Percentiles rank a stretch among this genome's conserved stretches.
These are phyloP conservation scores for Boletus subcaerulescens DNA, from an alignment of 768 basidiomycete species.

Conservation along the genomic window DNA sequence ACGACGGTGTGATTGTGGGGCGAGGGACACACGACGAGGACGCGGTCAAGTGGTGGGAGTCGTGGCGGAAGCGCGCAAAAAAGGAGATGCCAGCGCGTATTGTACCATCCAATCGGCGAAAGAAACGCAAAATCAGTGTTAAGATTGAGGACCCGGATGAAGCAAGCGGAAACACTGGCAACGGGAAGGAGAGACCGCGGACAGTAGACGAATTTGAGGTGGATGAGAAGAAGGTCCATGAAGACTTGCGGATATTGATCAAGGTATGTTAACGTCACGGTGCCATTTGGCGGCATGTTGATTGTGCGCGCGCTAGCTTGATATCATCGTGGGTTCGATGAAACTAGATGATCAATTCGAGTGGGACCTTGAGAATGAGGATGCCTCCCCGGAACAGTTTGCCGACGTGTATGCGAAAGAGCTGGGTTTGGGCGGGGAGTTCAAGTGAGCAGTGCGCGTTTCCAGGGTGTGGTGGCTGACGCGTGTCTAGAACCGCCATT, in stretches of 20 bases:
- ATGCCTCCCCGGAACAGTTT: conserved; percentile 88
- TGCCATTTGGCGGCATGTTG: background rate
- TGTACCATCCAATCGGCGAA: conserved; percentile 33
- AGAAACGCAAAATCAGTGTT: conserved; percentile 41
- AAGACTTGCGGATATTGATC: conserved; percentile 90
- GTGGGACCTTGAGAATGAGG: conserved; percentile 86
- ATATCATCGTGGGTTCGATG: conserved; percentile 90
- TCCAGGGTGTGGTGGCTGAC: conserved; percentile 9
- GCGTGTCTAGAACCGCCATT: conserved; percentile 75
- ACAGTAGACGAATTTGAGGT: conserved; percentile 60
- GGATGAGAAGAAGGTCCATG: conserved; percentile 62
- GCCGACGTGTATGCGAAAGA: conserved; percentile 85
- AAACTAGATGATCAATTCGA: conserved; percentile 97
- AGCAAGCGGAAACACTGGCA: conserved; percentile 20
- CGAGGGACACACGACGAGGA: conserved; percentile 50
- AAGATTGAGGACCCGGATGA: conserved; percentile 26
- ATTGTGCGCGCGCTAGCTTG: conserved; percentile 55
- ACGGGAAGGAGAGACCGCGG: conserved; percentile 45
- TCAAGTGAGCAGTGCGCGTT: conserved; percentile 56
- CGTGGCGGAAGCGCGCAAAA: conserved; percentile 57
- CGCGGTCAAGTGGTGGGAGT: conserved; percentile 63
- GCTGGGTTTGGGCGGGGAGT: conserved; percentile 87
- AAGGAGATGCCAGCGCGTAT: conserved; percentile 30
- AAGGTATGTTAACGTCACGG: conserved; percentile 56
- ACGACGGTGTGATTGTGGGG: conserved; percentile 19